A percentile compares a stretch with the other conserved stretches of the same genome.
Conservation (phyloP, 139 green algal genomes). For the Edaphochlamys debaryana region DNA sequence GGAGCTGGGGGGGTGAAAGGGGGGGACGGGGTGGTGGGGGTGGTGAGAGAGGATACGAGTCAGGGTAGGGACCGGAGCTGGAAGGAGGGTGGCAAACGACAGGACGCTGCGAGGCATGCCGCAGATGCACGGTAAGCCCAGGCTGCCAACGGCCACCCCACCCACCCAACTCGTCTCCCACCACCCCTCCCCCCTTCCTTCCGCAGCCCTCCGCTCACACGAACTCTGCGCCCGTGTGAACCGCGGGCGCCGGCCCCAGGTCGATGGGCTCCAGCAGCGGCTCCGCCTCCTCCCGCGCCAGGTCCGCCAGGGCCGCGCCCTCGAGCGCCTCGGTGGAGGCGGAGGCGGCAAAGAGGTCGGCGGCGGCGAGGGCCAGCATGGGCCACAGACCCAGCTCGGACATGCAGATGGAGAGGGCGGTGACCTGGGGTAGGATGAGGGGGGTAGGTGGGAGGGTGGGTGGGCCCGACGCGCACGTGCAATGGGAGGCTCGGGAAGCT, state of each 20-base stretch:
- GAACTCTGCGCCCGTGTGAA: not conserved
- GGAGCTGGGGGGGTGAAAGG: not conserved
- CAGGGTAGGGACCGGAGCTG: too few species aligned
- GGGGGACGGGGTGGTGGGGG: too few species aligned
- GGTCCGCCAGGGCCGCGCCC: not conserved
- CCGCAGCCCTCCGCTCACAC: not conserved
- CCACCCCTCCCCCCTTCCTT: not conserved
- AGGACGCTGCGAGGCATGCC: too few species aligned
- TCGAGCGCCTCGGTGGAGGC: too few species aligned
- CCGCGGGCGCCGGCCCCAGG: not conserved
- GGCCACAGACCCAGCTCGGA: slow-evolving; percentile 24
- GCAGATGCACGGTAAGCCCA: too few species aligned
- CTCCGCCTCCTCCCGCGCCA: not conserved
- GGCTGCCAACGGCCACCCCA: too few species aligned
- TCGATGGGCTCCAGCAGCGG: slow-evolving; percentile 3
- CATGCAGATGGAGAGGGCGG: not conserved
- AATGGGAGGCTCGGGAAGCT: too few species aligned
- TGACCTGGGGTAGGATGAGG: not conserved
- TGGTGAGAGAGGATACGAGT: too few species aligned
- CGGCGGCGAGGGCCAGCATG: not conserved
- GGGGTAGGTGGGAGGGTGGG: not conserved
- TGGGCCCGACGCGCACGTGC: not conserved
- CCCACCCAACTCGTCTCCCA: too few species aligned
- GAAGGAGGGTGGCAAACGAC: too few species aligned
- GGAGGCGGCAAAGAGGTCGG: slow-evolving; percentile 2